Evolutionary conservation across 2,329 filamentous ascomycete genomes (phyloP), one percentile per base, ranked within the genome.

Genomic region (Tolypocladium tundrense): DNA sequence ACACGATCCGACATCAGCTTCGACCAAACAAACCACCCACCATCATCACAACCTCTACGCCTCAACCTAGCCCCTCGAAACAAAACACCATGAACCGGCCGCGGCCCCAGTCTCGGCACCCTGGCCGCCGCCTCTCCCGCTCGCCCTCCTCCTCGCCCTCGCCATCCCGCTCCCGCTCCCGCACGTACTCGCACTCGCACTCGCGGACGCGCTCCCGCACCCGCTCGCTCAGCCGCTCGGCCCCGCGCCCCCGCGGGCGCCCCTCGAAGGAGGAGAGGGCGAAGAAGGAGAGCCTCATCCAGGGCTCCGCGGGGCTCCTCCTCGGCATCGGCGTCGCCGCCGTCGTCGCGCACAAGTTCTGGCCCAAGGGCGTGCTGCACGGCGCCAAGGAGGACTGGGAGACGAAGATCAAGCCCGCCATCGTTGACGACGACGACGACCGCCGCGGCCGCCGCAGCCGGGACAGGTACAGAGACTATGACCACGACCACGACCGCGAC

Each of bases 251-350:
- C 48, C 60, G 52, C 19, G 37, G 48, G 42, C 54, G 54, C 53
- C 57, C 57, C 10, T 55, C 62, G 14, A 58, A 57, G 50, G 39
- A 64, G 35, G 57, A 63, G 31, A 64, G 63, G 35, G 58, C 62
- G 31, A 64, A 60, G 50, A 59, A 63, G 21, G 63, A 66, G 35
- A 62, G 62, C 45, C 63, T 69, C 33, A 62, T 72, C 60, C 70
- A 72, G 59, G 68, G 65, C 19, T 67, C 71, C 0, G 66, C 69
- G 16, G 61, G 68, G 13, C 62, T 73, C 31, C 60, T 73, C 37
- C 71, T 70, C 11, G 68, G 69, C 37, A 67, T 73, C 19, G 71
- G 71, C 39, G 65, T 73, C 39, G 70, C 70, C 31, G 66, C 70
- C 13, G 62, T 73, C 48, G 61, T 71, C 42, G 68, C 70, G 43